These are phyloP conservation scores for Hypocreales sp. DNA, from an alignment of 2,329 filamentous ascomycete species.

Conservation along the genomic window DNA sequence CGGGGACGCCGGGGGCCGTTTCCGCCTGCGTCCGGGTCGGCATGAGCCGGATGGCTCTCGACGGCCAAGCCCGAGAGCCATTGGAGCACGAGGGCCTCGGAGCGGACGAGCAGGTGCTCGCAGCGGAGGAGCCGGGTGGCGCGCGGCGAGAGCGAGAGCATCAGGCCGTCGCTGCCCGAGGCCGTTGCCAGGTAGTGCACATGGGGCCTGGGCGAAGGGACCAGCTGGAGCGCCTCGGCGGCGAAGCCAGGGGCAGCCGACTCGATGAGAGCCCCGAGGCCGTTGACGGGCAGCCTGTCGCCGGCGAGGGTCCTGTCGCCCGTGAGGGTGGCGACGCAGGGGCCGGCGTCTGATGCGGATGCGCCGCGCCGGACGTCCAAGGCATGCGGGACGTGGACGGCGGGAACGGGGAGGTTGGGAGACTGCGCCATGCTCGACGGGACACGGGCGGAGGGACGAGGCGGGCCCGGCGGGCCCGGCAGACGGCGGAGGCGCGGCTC, in stretches of 20 bases:
- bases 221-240: constrained; percentile 10
- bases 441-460: no score
- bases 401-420: not conserved
- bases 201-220: constrained; percentile 22
- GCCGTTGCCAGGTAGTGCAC: constrained; percentile 26
- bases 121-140: constrained; percentile 28
- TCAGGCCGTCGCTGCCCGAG: constrained; percentile 22
- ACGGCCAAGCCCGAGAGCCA: constrained; percentile 20
- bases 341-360: not conserved
- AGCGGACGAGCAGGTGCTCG: constrained; percentile 26
- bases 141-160: constrained; percentile 27
- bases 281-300: constrained; percentile 4
- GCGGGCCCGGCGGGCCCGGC: no score
- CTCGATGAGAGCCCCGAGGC: constrained; percentile 10
- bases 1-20: not conserved
- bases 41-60: not conserved
- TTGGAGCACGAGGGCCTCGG: constrained; percentile 27
- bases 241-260: constrained; percentile 9
- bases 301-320: constrained; percentile 7
- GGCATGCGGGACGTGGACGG: not conserved
- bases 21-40: not conserved
- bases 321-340: constrained; percentile 5
- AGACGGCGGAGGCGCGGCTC: no score
- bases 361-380: not conserved
- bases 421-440: not conserved